A percentile compares a stretch with the other conserved stretches of the same genome.
Evolutionary conservation across 2,329 filamentous ascomycete genomes (phyloP).

Genomic region (Diaporthe citriasiana): DNA sequence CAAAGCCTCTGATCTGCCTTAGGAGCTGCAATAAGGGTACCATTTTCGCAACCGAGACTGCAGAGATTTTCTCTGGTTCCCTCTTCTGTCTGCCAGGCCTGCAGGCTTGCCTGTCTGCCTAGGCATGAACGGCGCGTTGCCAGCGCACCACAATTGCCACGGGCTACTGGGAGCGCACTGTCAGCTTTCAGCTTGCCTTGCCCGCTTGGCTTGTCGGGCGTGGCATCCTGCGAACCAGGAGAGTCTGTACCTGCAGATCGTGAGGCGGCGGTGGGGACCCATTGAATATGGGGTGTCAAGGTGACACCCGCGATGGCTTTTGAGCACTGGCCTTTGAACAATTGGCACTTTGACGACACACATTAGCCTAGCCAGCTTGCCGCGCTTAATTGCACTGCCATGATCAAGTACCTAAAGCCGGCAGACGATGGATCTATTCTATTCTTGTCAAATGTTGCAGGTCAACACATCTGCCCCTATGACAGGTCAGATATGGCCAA

Average conservation of each 20-base stretch:
- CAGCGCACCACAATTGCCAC: conserved; percentile 40
- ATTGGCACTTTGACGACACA: neutral
- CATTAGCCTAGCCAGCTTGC: neutral
- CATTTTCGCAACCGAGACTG: conserved; percentile 14
- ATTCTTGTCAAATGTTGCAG: conserved; percentile 31
- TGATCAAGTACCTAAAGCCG: conserved; percentile 3
- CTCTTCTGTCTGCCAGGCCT: neutral
- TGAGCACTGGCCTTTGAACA: neutral
- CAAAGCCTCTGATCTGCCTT: conserved; percentile 39
- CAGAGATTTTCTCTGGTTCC: conserved; percentile 15
- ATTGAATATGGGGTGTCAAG: neutral
- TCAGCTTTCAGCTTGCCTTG: conserved; percentile 52
- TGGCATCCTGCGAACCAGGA: conserved; percentile 35
- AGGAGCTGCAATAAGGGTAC: conserved; percentile 36
- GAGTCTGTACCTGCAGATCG: conserved; percentile 28
- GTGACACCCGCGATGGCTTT: conserved; percentile 1
- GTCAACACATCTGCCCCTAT: neutral
- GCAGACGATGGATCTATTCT: conserved; percentile 20
- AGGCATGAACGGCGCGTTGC: conserved; percentile 17
- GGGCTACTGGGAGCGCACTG: conserved; percentile 39
- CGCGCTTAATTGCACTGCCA: conserved; percentile 31
- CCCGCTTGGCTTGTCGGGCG: conserved; percentile 41
- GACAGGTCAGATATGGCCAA: conserved; percentile 25
- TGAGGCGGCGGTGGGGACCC: conserved; percentile 16
- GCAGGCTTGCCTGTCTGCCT: conserved; percentile 5